Conservation (phyloP, 192 early-diverging fungal genomes). For the Backusella mclennaniae region DNA sequence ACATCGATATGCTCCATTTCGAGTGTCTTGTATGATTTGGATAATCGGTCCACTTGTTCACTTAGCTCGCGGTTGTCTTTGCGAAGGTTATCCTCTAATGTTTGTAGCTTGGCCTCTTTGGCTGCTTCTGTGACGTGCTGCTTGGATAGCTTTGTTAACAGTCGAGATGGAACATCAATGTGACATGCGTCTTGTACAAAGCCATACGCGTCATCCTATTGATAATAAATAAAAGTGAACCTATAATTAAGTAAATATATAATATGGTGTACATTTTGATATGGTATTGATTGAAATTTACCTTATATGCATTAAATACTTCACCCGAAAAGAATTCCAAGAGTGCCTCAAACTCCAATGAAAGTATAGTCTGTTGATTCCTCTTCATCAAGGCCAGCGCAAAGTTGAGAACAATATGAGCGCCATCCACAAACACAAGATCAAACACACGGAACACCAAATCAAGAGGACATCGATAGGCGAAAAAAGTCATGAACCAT, state of each 20-base stretch:
- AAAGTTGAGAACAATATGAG: conserved; percentile 81
- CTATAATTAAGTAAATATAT: background rate
- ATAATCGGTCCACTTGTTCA: conserved; percentile 57
- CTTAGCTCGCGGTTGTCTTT: conserved; percentile 65
- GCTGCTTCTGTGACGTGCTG: conserved; percentile 64
- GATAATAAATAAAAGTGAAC: background rate
- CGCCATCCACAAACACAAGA: conserved; percentile 90
- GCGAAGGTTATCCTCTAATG: conserved; percentile 57
- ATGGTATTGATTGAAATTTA: conserved; percentile 32
- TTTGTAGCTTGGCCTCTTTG: conserved; percentile 63
- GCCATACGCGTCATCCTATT: conserved; percentile 60
- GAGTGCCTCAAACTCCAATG: conserved; percentile 80
- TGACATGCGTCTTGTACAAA: conserved; percentile 82
- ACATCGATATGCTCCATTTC: conserved; percentile 74
- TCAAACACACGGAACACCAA: conserved; percentile 91
- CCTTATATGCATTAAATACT: conserved; percentile 85
- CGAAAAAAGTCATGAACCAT: conserved; percentile 99
- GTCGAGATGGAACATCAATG: conserved; percentile 64
- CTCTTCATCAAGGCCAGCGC: conserved; percentile 84
- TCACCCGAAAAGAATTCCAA: conserved; percentile 87
- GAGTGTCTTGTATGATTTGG: conserved; percentile 60
- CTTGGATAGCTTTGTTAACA: conserved; percentile 68
- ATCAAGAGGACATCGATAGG: conserved; percentile 92
- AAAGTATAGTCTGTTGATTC: conserved; percentile 76
- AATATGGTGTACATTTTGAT: background rate